Evolutionary conservation across 306 rosid species (phyloP).

Genomic region (Lathyrus aphaca): DNA sequence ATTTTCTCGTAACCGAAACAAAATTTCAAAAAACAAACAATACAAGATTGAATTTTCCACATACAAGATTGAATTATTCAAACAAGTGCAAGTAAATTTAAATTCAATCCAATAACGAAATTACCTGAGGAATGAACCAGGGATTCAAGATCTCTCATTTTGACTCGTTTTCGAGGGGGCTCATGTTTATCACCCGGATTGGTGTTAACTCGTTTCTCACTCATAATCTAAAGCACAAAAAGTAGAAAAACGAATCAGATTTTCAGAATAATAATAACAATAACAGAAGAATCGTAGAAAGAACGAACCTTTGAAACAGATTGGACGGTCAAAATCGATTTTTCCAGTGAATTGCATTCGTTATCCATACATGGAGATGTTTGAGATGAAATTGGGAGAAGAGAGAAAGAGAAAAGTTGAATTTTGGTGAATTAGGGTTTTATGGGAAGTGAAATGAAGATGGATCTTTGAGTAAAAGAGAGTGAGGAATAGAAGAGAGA

Average conservation of each 20-base stretch:
- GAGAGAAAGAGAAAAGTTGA: not conserved
- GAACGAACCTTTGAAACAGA: conserved; percentile 59
- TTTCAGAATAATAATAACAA: conserved; percentile 5
- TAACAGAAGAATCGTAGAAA: conserved; percentile 19
- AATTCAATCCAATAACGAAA: not conserved
- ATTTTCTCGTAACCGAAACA: not conserved
- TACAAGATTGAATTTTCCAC: not conserved
- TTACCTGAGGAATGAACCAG: conserved; percentile 64
- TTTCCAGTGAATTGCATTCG: conserved; percentile 38
- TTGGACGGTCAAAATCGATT: conserved; percentile 34
- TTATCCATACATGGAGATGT: conserved; percentile 40
- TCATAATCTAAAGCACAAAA: conserved; percentile 43
- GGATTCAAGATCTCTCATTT: conserved; percentile 72
- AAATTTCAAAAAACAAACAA: not conserved
- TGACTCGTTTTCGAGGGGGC: conserved; percentile 55
- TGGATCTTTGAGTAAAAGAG: conserved; percentile 29
- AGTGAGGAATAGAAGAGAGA: not conserved
- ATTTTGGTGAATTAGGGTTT: conserved; percentile 36
- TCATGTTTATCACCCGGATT: conserved; percentile 47
- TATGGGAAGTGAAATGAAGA: not conserved
- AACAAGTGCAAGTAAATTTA: not conserved
- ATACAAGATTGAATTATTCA: conserved; percentile 2
- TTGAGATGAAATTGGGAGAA: not conserved
- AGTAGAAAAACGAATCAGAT: not conserved
- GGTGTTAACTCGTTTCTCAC: conserved; percentile 56